Percentiles rank a stretch among this genome's conserved stretches.
Evolutionary conservation across 257 asterid genomes (phyloP).

Genomic region (Nicotiana noctiflora): DNA sequence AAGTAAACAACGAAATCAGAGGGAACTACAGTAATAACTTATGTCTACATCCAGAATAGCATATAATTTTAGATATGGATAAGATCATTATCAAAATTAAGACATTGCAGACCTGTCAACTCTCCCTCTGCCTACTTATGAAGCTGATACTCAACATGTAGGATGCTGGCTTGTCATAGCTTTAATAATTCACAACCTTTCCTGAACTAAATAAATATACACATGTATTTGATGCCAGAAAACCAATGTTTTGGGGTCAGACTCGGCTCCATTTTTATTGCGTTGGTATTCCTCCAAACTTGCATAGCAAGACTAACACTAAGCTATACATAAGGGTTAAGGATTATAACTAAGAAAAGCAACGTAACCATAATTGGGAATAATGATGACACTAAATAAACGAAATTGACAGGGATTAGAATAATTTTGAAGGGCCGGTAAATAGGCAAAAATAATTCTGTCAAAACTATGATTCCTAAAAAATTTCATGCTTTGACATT

Average conservation of each 20-base stretch:
- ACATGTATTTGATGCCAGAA: neutral
- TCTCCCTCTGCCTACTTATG: neutral
- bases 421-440: neutral
- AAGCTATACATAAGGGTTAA: neutral
- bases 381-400: neutral
- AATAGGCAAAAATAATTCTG: neutral
- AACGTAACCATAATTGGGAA: neutral
- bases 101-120: neutral
- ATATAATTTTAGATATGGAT: neutral
- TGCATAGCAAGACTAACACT: neutral
- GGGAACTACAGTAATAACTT: neutral
- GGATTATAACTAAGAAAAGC: neutral
- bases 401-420: neutral
- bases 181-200: neutral
- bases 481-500: neutral
- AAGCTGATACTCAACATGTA: neutral
- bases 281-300: neutral
- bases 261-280: neutral
- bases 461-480: neutral
- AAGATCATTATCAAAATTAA: neutral
- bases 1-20: neutral
- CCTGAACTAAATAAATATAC: neutral
- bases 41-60: no score
- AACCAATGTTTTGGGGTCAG: neutral
- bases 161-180: neutral